Conservation (phyloP, 2,329 filamentous ascomycete species). For the Neospermospora avenae region DNA sequence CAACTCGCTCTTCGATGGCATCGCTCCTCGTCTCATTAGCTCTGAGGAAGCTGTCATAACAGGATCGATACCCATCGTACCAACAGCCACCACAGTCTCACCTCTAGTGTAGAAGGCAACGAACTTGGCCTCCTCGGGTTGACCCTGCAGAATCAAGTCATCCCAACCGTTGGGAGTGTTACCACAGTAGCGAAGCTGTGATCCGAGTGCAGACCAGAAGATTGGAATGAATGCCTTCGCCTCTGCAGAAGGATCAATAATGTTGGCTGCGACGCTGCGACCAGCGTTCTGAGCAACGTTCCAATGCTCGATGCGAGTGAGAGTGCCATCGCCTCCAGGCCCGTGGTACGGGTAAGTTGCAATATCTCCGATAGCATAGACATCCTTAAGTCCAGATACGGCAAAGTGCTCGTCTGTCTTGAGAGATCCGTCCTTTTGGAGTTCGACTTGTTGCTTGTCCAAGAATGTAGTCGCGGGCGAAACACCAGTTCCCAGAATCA, state of each 20-base stretch:
- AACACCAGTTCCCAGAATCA: constrained; percentile 89
- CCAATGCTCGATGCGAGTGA: constrained; percentile 93
- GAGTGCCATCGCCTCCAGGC: constrained; percentile 71
- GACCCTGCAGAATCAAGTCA: constrained; percentile 76
- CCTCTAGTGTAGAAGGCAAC: constrained; percentile 85
- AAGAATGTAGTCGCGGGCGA: constrained; percentile 81
- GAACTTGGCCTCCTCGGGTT: constrained; percentile 75
- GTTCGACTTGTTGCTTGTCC: constrained; percentile 63
- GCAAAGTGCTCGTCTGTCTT: constrained; percentile 76
- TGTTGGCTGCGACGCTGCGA: constrained; percentile 72
- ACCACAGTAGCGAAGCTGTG: constrained; percentile 90
- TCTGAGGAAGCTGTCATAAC: constrained; percentile 79
- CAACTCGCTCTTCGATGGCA: constrained; percentile 79
- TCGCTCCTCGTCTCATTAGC: constrained; percentile 77
- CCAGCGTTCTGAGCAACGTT: constrained; percentile 95
- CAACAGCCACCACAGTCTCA: constrained; percentile 84
- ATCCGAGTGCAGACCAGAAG: constrained; percentile 93
- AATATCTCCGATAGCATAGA: constrained; percentile 94
- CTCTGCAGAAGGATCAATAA: constrained; percentile 60
- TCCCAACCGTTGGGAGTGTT: constrained; percentile 83
- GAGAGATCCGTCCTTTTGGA: constrained; percentile 84
- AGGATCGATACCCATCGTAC: constrained; percentile 87
- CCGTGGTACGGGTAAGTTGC: constrained; percentile 93
- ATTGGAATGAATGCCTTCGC: constrained; percentile 81
- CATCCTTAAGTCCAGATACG: constrained; percentile 72